Base-by-base conservation (phyloP, 1,284 basidiomycete species). In the Cutaneotrichosporon daszewskae region DNA sequence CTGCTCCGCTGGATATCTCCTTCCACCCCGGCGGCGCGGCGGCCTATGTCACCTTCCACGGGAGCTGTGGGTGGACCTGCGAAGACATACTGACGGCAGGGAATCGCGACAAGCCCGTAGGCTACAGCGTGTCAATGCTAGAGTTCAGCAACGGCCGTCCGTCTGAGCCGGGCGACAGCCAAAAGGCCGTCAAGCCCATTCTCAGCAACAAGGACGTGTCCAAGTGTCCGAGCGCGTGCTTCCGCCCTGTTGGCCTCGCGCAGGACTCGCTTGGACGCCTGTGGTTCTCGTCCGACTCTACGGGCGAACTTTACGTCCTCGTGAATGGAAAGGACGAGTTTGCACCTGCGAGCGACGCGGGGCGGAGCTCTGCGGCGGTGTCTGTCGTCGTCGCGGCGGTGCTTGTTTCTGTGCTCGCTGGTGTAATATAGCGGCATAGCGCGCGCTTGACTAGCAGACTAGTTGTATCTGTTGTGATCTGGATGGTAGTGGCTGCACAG, bases 171-270 rank as follows among this genome's bases (percentile, higher is more conserved):
- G 5, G 23, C 2, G 28, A 37, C 36, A 38, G 35, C 27, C 42
- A 29, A 8, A 22, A 26, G 12, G 48, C 37, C 0, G 32, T 32
- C 2, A 32, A 26, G 16, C 29, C 41, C 14, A 42, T 50, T 10
- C 16, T 45, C 10, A 28, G 26, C 28, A 40, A 32, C 22, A 28
- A 37, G 18, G 43, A 50, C 22, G 9, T 50, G 10, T 19, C 23
- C 13, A 29, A 28, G 23, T 50, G 48, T 19, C 48, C 48, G 0
- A 14, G 19, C 13, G 17, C 16, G 12, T 50, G 48, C 25, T 50
- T 45, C 43, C 26, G 48, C n/a, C 48, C 48, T 17, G 43, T 45
- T 16, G 48, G 43, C 3, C 43, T 50, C 5, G 48, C 43, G n/a
- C 40, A 36, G 40, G 48, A 42, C 24, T 13, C 8, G 10, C 14